A percentile compares a stretch with the other conserved stretches of the same genome.
phyloP scores from a whole-genome alignment of 2,329 filamentous ascomycete species.

The Aureobasidium subglaciale region DNA sequence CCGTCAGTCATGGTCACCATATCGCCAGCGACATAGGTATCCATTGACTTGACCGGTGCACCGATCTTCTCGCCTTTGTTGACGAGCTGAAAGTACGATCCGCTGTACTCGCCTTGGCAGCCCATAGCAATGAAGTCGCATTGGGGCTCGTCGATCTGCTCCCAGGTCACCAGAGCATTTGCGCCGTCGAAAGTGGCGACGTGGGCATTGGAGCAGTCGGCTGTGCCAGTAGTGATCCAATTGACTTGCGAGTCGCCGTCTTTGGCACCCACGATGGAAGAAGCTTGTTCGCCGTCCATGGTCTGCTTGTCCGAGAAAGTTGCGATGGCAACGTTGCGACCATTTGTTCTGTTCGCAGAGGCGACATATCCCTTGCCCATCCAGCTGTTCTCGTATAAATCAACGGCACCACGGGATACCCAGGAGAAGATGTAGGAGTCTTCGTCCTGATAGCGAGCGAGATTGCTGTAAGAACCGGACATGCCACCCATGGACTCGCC shows the following conservation, averaged over 20 bases:
- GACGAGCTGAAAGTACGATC: conserved; percentile 54
- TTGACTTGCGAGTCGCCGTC: conserved; percentile 53
- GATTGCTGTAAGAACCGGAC: conserved; percentile 54
- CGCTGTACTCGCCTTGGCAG: conserved; percentile 52
- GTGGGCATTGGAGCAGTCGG: conserved; percentile 53
- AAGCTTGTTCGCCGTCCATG: conserved; percentile 47
- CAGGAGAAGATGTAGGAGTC: conserved; percentile 55
- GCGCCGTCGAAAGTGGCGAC: conserved; percentile 47
- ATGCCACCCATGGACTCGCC: conserved; percentile 57
- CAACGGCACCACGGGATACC: conserved; percentile 53
- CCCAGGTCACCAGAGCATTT: conserved; percentile 53
- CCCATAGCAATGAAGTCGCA: conserved; percentile 54
- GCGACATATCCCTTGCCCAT: conserved; percentile 51
- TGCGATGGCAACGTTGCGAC: conserved; percentile 54
- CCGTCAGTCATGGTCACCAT: conserved; percentile 55
- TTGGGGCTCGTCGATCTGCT: conserved; percentile 50
- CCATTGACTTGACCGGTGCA: conserved; percentile 40
- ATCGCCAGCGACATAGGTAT: conserved; percentile 55
- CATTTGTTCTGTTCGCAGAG: conserved; percentile 46
- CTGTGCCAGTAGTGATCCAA: conserved; percentile 49
- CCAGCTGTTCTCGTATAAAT: conserved; percentile 50
- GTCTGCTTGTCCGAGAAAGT: conserved; percentile 53
- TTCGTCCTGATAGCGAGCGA: conserved; percentile 47
- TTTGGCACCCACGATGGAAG: conserved; percentile 45
- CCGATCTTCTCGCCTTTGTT: conserved; percentile 48